A percentile compares a stretch with the other conserved stretches of the same genome.
Conservation (phyloP, 1,139 yeast genomes). For the Candida mesenterica region DNA sequence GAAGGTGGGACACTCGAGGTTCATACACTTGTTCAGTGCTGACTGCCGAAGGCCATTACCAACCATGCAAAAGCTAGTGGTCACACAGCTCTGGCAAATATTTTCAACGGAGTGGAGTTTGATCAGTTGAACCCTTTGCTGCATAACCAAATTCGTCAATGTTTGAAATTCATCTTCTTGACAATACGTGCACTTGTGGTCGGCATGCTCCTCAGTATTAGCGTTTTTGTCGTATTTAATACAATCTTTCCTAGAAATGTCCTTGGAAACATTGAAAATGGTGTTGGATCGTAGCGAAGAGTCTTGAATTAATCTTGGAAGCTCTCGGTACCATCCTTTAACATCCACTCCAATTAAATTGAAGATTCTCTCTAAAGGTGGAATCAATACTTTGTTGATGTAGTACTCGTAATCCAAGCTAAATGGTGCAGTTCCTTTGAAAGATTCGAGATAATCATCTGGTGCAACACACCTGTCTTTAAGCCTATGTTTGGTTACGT, state of each 20-base stretch:
- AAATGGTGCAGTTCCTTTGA: constrained; percentile 29
- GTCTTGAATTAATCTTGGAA: constrained; percentile 45
- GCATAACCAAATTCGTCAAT: constrained; percentile 19
- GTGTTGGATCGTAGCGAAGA: constrained; percentile 9
- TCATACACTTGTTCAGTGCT: constrained; percentile 24
- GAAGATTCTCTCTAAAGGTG: constrained; percentile 85
- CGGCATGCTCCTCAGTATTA: constrained; percentile 2
- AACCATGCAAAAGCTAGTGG: constrained; percentile 15
- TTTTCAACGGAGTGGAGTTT: constrained; percentile 15
- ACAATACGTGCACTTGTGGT: constrained; percentile 24
- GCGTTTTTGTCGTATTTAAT: constrained; percentile 23
- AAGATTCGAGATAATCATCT: constrained; percentile 55
- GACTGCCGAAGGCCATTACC: constrained; percentile 12
- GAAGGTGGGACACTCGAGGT: constrained; percentile 30
- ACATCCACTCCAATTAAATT: constrained; percentile 81
- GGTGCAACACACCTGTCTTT: constrained; percentile 83
- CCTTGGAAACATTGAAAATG: constrained; percentile 14
- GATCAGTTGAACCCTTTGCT: constrained; percentile 15
- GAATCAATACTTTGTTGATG: constrained; percentile 76
- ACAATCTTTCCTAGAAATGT: constrained; percentile 23
- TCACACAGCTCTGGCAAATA: constrained; percentile 29
- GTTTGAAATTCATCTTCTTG: constrained; percentile 19
- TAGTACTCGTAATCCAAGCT: constrained; percentile 80
- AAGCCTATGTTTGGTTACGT: constrained; percentile 60
- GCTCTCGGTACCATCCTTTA: constrained; percentile 70